These are phyloP conservation scores for Penicillium argentinense DNA, from an alignment of 495 filamentous ascomycete genomes.

Conservation along the genomic window DNA sequence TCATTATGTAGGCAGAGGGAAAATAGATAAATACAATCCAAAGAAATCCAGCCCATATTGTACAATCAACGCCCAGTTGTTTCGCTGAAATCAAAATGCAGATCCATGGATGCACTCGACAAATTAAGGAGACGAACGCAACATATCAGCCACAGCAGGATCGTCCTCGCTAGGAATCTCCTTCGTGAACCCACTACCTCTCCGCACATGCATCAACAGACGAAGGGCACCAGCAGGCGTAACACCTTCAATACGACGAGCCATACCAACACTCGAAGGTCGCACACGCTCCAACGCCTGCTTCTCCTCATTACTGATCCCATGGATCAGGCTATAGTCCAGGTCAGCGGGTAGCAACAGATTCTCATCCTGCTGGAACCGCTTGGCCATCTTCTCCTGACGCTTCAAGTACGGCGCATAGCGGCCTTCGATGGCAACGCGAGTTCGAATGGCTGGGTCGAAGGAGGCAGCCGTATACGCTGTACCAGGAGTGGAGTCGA, in stretches of 20 bases:
- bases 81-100: neutral
- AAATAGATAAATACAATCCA: too few relatives aligned
- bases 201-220: constrained; percentile 45
- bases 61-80: neutral
- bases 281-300: constrained; percentile 63
- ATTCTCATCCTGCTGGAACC: constrained; percentile 74
- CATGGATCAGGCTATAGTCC: constrained; percentile 69
- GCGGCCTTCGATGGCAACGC: constrained; percentile 74
- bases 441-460: constrained; percentile 54
- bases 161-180: constrained; percentile 12
- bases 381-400: constrained; percentile 62
- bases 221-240: constrained; percentile 50
- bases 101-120: neutral
- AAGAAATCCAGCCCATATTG: too few relatives aligned
- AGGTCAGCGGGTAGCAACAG: constrained; percentile 71
- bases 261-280: constrained; percentile 86
- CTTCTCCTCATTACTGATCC: constrained; percentile 77
- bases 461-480: constrained; percentile 48
- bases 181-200: constrained; percentile 19
- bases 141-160: constrained; percentile 10
- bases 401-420: constrained; percentile 82
- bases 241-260: constrained; percentile 80
- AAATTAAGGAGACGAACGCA: constrained; percentile 18
- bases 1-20: too few relatives aligned
- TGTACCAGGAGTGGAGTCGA: constrained; percentile 45